Evolutionary conservation across 768 basidiomycete species (phyloP).

Genomic region (Leccinum truebloodii): DNA sequence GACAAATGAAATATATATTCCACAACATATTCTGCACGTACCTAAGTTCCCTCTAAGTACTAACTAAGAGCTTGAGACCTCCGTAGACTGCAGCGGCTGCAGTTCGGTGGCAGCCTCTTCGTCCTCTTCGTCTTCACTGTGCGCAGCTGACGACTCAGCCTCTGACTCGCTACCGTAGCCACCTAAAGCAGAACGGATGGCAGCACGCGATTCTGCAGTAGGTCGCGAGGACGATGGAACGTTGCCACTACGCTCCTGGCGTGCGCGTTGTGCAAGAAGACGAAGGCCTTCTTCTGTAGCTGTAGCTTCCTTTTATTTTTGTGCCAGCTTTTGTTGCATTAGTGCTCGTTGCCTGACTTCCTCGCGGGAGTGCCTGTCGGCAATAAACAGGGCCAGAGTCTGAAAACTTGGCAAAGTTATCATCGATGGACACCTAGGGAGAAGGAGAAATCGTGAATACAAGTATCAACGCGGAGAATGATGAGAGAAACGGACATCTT

Average conservation of each 20-base stretch:
- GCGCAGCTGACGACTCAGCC: constrained; percentile 46
- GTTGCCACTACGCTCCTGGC: constrained; percentile 89
- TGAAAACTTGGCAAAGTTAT: constrained; percentile 98
- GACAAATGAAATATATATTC: too few relatives aligned
- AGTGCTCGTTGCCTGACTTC: constrained; percentile 95
- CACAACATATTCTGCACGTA: too few relatives aligned
- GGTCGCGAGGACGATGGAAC: constrained; percentile 61
- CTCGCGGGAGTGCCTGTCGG: constrained; percentile 96
- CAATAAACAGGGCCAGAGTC: constrained; percentile 84
- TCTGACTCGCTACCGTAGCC: constrained; percentile 85
- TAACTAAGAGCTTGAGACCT: too few relatives aligned
- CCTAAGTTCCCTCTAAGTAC: too few relatives aligned
- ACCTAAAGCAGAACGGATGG: constrained; percentile 74
- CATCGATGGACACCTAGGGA: constrained; percentile 90
- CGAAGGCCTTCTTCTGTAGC: constrained; percentile 97
- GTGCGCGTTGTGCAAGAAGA: constrained; percentile 89
- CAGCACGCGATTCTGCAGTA: constrained; percentile 64
- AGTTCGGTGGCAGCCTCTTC: constrained; percentile 60
- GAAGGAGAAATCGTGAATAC: constrained; percentile 2
- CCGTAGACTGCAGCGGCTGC: too few relatives aligned
- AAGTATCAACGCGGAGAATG: not conserved
- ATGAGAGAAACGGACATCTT: constrained; percentile 70
- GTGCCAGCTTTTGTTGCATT: constrained; percentile 98
- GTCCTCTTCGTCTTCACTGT: constrained; percentile 61
- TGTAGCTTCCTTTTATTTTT: constrained; percentile 78